Conservation (phyloP, 1,284 basidiomycete genomes). For the Austroboletus novae-zelandiae region DNA sequence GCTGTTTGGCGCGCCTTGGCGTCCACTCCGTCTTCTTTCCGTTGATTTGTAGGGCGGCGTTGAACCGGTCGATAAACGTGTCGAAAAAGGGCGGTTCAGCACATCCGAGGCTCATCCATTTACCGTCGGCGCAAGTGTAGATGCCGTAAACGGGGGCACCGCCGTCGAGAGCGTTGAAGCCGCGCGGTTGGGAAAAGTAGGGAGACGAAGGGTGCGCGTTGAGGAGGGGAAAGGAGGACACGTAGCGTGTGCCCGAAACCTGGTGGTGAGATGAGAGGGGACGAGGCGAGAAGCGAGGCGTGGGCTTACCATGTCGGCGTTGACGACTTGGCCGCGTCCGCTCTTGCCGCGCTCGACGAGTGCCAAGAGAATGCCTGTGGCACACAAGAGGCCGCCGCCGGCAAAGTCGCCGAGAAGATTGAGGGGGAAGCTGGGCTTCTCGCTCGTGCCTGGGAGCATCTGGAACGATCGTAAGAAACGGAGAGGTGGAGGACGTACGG, state of each 20-base stretch:
- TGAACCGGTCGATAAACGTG: constrained; percentile 57
- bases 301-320: constrained; percentile 68
- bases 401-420: constrained; percentile 84
- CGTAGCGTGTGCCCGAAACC: constrained; percentile 78
- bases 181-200: constrained; percentile 48
- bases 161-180: constrained; percentile 68
- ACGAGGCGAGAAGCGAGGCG: not conserved
- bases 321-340: constrained; percentile 72
- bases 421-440: constrained; percentile 70
- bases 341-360: constrained; percentile 64
- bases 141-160: constrained; percentile 79
- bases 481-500: not conserved
- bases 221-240: constrained; percentile 70
- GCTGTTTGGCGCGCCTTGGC: constrained; percentile 52
- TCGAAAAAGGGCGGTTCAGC: constrained; percentile 71
- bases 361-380: constrained; percentile 73
- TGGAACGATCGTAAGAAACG: not conserved
- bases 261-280: constrained; percentile 24
- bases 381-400: constrained; percentile 76
- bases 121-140: constrained; percentile 70
- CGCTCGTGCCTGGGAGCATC: constrained; percentile 66
- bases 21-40: constrained; percentile 47
- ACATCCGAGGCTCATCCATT: constrained; percentile 77
- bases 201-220: constrained; percentile 40
- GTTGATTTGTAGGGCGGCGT: constrained; percentile 45